Evolutionary conservation across 768 basidiomycete genomes (phyloP).

Genomic region (Cantharellus anzutake): DNA sequence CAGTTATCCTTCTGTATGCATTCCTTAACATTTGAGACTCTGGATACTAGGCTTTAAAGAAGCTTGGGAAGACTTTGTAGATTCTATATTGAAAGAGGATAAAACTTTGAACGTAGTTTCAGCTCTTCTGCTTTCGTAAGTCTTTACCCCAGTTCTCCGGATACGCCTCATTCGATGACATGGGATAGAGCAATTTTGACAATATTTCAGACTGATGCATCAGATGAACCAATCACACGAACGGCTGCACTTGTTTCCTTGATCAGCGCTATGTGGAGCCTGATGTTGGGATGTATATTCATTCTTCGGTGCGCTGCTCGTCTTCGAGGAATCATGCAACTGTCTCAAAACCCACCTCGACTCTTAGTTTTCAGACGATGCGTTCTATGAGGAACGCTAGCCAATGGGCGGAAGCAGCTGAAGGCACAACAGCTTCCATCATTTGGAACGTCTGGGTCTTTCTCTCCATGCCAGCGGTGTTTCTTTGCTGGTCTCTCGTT

Average conservation of each 20-base stretch:
- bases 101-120: constrained; percentile 58
- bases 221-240: constrained; percentile 9
- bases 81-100: constrained; percentile 52
- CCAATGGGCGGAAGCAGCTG: constrained; percentile 9
- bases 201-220: constrained; percentile 7
- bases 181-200: constrained; percentile 8
- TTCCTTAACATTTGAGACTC: constrained; percentile 14
- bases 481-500: constrained; percentile 6
- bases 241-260: constrained; percentile 7
- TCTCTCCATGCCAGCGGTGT: constrained; percentile 7
- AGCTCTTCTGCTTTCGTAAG: constrained; percentile 35
- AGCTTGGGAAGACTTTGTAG: constrained; percentile 55
- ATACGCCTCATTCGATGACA: not conserved
- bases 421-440: constrained; percentile 3
- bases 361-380: constrained; percentile 7
- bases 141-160: constrained; percentile 6
- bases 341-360: not conserved
- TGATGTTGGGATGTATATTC: constrained; percentile 9
- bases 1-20: not conserved
- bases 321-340: not conserved
- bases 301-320: constrained; percentile 2
- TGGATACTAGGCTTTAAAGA: constrained; percentile 30
- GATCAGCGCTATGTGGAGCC: constrained; percentile 4
- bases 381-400: constrained; percentile 8
- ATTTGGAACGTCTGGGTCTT: constrained; percentile 11